Evolutionary conservation across 139 green algal species (phyloP), one percentile per base, ranked within the genome.

Genomic region (Tetradesmus lagerheimii): DNA sequence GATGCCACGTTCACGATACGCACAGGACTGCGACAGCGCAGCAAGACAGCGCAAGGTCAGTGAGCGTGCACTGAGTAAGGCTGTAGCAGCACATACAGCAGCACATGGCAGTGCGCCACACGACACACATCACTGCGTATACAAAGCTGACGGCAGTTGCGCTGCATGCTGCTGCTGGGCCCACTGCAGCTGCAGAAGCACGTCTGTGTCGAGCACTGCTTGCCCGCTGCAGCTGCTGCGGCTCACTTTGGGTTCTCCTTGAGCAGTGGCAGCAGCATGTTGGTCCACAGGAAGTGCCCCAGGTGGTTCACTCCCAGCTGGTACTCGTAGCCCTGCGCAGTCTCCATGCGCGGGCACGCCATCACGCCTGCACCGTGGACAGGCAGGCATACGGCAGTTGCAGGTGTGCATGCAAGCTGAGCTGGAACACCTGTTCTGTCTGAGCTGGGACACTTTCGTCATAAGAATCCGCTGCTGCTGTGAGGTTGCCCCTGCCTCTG

Each of bases 1-100:
- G 95, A 98, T 34, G 93, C 87, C 12, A 99, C 96, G 78, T 97
- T 98, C 86, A 99, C 94, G 67, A 99, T 95, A 43, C 97, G 92
- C 12, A 93, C 91, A 18, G 92, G 89, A 78, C 93, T 95, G 91
- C 35, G 71, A 4, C 23, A 43, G 45, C 27, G 37, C 66, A 77
- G 27, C 35, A 71, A 14, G 62, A n/a, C 31, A 45, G 45, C 34
- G 23, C 31, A 16, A 41, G 29, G 45, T n/a, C n/a, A 27, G 67
- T 38, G 31, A 78, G 27, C 37, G 31, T 78, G 31, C 67, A 38
- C 27, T 25, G 67, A 78, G 47, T 62, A 14, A 62, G n/a, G n/a
- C 47, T 23, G 1, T 18, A 23, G 47, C 5, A 62, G 12, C 47
- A 62, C 6, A 31, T 5, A 5, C 23, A n/a, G n/a, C n/a, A n/a